Evolutionary conservation across 1,284 basidiomycete genomes (phyloP).

Genomic region (Caloboletus firmus): DNA sequence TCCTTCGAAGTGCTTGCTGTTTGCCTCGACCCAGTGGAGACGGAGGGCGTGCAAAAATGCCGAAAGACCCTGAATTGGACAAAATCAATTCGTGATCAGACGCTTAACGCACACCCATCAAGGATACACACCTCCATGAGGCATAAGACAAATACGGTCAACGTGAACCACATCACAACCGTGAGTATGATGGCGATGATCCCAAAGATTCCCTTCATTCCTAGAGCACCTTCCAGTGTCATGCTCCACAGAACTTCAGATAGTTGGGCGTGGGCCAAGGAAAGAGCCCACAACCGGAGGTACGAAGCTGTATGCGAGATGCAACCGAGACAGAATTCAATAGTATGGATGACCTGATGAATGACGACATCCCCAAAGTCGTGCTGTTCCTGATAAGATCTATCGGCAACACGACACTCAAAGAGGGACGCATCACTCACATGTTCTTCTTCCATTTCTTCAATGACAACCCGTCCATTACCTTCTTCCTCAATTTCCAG

Average conservation of each 20-base stretch:
- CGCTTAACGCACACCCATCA: constrained; percentile 18
- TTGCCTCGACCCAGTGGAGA: constrained; percentile 97
- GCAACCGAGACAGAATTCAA: constrained; percentile 97
- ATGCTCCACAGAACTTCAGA: constrained; percentile 93
- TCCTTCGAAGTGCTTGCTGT: constrained; percentile 95
- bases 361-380: constrained; percentile 95
- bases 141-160: constrained; percentile 81
- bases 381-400: constrained; percentile 59
- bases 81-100: constrained; percentile 11
- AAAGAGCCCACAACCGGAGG: constrained; percentile 97
- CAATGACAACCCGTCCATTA: constrained; percentile 71
- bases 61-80: constrained; percentile 69
- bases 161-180: constrained; percentile 78
- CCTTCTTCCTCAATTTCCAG: constrained; percentile 86
- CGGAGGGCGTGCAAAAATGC: constrained; percentile 96
- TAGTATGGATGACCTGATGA: constrained; percentile 97
- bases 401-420: constrained; percentile 15
- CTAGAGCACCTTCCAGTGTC: constrained; percentile 69
- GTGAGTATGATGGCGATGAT: constrained; percentile 64
- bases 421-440: constrained; percentile 44
- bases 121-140: constrained; percentile 83
- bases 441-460: constrained; percentile 66
- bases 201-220: constrained; percentile 55
- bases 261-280: constrained; percentile 95
- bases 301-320: constrained; percentile 99